phyloP scores from a whole-genome alignment of 371 early-diverging fungal species.

The Blakeslea trispora region DNA sequence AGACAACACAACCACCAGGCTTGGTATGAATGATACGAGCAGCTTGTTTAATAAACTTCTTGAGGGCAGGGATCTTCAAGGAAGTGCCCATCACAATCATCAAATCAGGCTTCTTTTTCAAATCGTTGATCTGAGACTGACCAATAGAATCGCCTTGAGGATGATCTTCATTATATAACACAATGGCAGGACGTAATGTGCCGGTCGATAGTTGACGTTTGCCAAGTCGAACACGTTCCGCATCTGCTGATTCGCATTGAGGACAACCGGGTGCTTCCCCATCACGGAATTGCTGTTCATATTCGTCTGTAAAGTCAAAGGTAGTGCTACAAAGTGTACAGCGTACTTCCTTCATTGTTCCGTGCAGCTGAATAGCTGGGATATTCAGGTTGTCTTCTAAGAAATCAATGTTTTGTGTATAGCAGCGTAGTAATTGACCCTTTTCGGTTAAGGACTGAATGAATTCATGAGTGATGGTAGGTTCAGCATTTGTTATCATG shows the following conservation, averaged over 20 bases:
- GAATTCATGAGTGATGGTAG: conserved; percentile 90
- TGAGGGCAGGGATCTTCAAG: conserved; percentile 93
- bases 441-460: conserved; percentile 72
- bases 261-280: conserved; percentile 83
- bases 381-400: conserved; percentile 77
- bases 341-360: conserved; percentile 80
- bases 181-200: conserved; percentile 91
- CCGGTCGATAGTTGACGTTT: conserved; percentile 83
- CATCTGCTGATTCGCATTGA: conserved; percentile 63
- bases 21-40: conserved; percentile 67
- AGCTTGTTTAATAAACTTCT: conserved; percentile 85
- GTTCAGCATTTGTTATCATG: conserved; percentile 68
- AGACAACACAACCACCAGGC: conserved; percentile 57
- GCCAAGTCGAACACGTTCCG: conserved; percentile 64
- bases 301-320: conserved; percentile 59
- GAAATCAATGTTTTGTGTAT: conserved; percentile 98
- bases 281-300: conserved; percentile 57
- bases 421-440: conserved; percentile 83
- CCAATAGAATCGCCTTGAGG: conserved; percentile 88
- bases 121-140: conserved; percentile 62
- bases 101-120: conserved; percentile 80
- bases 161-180: conserved; percentile 97
- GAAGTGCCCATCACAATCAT: conserved; percentile 98
- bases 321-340: conserved; percentile 80
- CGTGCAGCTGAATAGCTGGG: conserved; percentile 91